Evolutionary conservation across 176 grass and related monocot genomes (phyloP).

Genomic region (Olyra latifolia): DNA sequence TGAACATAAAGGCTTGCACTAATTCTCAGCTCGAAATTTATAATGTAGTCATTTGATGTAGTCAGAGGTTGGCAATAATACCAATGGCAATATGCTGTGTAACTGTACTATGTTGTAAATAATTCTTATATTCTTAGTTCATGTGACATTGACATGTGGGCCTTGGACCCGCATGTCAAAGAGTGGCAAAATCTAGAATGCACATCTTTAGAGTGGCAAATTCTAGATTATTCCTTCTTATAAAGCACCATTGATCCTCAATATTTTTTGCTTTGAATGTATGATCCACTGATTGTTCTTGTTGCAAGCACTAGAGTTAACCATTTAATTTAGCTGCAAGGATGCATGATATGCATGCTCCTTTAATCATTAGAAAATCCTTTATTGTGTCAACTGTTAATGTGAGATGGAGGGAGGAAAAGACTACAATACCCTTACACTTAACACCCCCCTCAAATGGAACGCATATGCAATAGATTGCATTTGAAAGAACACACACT

Average conservation of each 20-base stretch:
- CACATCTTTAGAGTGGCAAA: too few species aligned
- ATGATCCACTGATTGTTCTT: not conserved
- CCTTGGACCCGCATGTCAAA: too few species aligned
- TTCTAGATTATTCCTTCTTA: too few species aligned
- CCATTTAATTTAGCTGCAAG: slow-evolving; percentile 15
- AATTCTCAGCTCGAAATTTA: not conserved
- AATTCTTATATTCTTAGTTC: not conserved
- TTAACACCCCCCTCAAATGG: too few species aligned
- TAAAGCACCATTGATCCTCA: not conserved
- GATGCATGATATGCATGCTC: not conserved
- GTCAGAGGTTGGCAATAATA: not conserved
- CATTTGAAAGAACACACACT: too few species aligned
- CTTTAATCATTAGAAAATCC: not conserved
- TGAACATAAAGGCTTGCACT: not conserved
- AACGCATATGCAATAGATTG: too few species aligned
- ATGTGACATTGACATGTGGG: too few species aligned
- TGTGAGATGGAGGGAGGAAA: too few species aligned
- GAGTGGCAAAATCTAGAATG: too few species aligned
- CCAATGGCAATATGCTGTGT: not conserved
- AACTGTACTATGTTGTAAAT: not conserved
- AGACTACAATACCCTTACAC: too few species aligned
- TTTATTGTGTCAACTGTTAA: not conserved
- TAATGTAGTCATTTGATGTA: not conserved
- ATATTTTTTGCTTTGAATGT: not conserved
- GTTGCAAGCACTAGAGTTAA: not conserved